phyloP scores from a whole-genome alignment of 2,329 filamentous ascomycete genomes.

The Cylindrodendrum hubeiense region DNA sequence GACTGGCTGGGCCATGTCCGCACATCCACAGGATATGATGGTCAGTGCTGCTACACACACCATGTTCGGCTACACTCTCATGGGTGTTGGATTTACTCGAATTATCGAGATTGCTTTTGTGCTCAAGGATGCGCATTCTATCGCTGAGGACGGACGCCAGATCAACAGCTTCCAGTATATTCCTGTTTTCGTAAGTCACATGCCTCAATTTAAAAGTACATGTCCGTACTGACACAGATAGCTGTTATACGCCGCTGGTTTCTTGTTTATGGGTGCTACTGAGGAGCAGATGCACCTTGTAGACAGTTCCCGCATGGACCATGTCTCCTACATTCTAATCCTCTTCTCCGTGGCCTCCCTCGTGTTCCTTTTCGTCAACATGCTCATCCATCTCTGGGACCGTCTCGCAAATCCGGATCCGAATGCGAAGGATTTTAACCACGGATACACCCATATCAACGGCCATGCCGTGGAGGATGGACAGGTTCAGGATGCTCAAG shows the following conservation, averaged over 20 bases:
- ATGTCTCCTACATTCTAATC: conserved; percentile 93
- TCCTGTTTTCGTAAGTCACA: conserved; percentile 66
- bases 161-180: conserved; percentile 72
- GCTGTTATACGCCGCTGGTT: conserved; percentile 92
- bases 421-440: conserved; percentile 52
- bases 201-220: neutral
- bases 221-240: conserved; percentile 51
- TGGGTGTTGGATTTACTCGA: conserved; percentile 86
- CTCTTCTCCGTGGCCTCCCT: conserved; percentile 92
- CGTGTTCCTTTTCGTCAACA: conserved; percentile 89
- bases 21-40: conserved; percentile 86
- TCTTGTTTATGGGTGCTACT: conserved; percentile 97
- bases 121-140: conserved; percentile 75
- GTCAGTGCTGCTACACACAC: conserved; percentile 89
- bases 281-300: conserved; percentile 94
- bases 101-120: conserved; percentile 95
- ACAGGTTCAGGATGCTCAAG: conserved; percentile 83
- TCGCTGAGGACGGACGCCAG: conserved; percentile 76
- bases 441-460: conserved; percentile 50
- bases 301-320: conserved; percentile 79
- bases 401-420: conserved; percentile 59
- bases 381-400: conserved; percentile 88
- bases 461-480: conserved; percentile 60
- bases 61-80: conserved; percentile 94
- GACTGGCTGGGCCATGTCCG: conserved; percentile 96